These are phyloP conservation scores for Cutaneotrichosporon sp. DNA, from an alignment of 1,284 basidiomycete species.

Conservation along the genomic window DNA sequence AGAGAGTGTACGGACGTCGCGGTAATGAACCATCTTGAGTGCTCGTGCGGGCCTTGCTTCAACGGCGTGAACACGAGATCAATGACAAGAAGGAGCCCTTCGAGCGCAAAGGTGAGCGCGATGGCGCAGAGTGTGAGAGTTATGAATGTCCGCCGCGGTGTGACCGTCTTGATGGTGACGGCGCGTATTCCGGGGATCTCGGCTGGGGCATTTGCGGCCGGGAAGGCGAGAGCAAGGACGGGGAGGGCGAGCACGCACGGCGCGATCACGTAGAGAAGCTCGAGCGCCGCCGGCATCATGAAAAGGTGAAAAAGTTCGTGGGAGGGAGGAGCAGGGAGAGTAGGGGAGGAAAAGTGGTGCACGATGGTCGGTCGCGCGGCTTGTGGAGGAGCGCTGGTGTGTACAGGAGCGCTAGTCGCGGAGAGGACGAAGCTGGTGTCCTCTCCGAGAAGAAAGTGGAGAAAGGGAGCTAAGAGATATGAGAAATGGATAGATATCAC, in stretches of 20 bases:
- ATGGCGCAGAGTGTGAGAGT: constrained; percentile 30
- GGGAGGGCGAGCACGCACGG: constrained; percentile 36
- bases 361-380: too few species aligned
- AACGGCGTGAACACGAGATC: constrained; percentile 21
- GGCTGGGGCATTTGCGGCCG: not conserved
- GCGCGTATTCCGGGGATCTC: constrained; percentile 32
- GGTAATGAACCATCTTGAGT: constrained; percentile 14
- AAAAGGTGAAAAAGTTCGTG: not conserved
- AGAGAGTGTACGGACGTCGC: constrained; percentile 22
- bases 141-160: constrained; percentile 36
- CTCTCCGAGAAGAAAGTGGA: too few species aligned
- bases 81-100: constrained; percentile 26
- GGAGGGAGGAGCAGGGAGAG: not conserved
- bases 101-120: constrained; percentile 26
- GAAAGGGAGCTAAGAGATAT: too few species aligned
- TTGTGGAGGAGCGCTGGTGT: too few species aligned
- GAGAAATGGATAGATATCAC: too few species aligned
- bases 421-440: too few species aligned
- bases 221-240: constrained; percentile 22
- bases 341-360: not conserved
- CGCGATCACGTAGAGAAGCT: constrained; percentile 15
- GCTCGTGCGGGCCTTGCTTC: constrained; percentile 1
- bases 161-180: constrained; percentile 36
- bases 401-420: too few species aligned
- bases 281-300: constrained; percentile 17